phyloP scores from a whole-genome alignment of 371 early-diverging fungal genomes.

The Coemansia linderi region DNA sequence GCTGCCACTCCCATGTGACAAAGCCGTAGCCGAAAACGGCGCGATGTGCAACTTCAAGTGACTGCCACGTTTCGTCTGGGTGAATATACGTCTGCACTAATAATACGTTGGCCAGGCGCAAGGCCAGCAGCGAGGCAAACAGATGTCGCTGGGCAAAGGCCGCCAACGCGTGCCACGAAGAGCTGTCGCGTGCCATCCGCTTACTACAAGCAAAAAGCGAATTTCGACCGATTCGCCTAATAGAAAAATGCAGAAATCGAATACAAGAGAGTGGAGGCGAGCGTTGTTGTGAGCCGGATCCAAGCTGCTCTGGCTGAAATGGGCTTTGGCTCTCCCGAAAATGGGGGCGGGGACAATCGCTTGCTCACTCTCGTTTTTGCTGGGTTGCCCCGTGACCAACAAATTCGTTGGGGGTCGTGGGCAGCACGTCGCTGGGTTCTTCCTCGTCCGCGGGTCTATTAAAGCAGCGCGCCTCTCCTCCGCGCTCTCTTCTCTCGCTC shows the following conservation, averaged over 20 bases:
- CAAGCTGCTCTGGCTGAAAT: not conserved
- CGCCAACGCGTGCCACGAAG: not conserved
- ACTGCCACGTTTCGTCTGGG: slow-evolving; percentile 55
- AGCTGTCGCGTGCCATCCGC: slow-evolving; percentile 4
- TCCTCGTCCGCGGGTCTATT: not conserved
- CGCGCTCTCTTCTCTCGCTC: not conserved
- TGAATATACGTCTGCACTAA: slow-evolving; percentile 46
- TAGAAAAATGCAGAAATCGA: not conserved
- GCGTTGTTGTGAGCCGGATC: not conserved
- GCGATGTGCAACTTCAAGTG: slow-evolving; percentile 75
- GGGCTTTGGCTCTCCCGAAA: not conserved
- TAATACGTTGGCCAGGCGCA: slow-evolving; percentile 41
- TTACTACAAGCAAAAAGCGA: not conserved
- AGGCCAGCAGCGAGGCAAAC: slow-evolving; percentile 33
- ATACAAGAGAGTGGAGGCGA: not conserved
- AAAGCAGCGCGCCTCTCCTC: not conserved
- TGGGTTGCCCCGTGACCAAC: slow-evolving; percentile 33
- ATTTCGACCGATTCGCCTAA: not conserved
- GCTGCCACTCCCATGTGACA: slow-evolving; percentile 90
- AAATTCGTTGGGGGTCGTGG: slow-evolving; percentile 26
- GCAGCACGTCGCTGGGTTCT: not conserved
- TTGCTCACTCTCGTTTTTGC: not conserved
- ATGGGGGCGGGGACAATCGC: not conserved
- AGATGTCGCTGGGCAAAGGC: not conserved
- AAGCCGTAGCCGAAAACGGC: slow-evolving; percentile 83